Evolutionary conservation across 1,284 basidiomycete species (phyloP).

Genomic region (Porogramme epimiltina): DNA sequence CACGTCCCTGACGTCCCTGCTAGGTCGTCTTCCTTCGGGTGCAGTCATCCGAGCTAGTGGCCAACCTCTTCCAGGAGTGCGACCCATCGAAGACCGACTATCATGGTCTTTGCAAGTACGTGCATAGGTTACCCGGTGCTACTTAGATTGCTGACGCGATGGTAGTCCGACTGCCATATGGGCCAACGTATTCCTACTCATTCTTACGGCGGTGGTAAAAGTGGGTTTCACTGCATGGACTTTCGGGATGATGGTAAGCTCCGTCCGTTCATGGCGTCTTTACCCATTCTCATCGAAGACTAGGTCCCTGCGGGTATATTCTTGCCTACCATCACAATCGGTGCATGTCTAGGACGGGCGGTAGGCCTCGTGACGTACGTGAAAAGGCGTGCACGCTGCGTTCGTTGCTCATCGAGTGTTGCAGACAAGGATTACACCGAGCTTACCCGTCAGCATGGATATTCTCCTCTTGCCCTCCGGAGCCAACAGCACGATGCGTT

Average conservation of each 20-base stretch:
- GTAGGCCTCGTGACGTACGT: constrained; percentile 69
- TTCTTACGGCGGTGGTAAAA: constrained; percentile 63
- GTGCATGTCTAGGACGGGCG: constrained; percentile 68
- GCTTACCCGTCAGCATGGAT: constrained; percentile 66
- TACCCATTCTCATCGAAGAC: too few relatives aligned
- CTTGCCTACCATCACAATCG: constrained; percentile 72
- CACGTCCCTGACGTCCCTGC: constrained; percentile 41
- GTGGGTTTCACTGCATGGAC: constrained; percentile 70
- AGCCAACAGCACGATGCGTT: constrained; percentile 67
- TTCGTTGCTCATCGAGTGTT: background rate
- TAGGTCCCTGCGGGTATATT: constrained; percentile 77
- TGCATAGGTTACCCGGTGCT: background rate
- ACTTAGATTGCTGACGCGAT: constrained; percentile 4
- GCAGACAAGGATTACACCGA: constrained; percentile 63
- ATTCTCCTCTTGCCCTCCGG: constrained; percentile 70
- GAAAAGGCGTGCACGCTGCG: too few relatives aligned
- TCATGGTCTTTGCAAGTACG: constrained; percentile 76
- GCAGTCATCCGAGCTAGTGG: constrained; percentile 69
- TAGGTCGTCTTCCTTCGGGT: constrained; percentile 48
- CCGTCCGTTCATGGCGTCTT: background rate
- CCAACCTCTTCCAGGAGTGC: constrained; percentile 75
- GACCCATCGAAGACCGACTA: constrained; percentile 65
- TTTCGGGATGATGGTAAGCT: constrained; percentile 74
- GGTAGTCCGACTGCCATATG: constrained; percentile 60
- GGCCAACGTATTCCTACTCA: constrained; percentile 67